phyloP scores from a whole-genome alignment of 345 rosid genomes.

The Arabidopsis arenosa region DNA sequence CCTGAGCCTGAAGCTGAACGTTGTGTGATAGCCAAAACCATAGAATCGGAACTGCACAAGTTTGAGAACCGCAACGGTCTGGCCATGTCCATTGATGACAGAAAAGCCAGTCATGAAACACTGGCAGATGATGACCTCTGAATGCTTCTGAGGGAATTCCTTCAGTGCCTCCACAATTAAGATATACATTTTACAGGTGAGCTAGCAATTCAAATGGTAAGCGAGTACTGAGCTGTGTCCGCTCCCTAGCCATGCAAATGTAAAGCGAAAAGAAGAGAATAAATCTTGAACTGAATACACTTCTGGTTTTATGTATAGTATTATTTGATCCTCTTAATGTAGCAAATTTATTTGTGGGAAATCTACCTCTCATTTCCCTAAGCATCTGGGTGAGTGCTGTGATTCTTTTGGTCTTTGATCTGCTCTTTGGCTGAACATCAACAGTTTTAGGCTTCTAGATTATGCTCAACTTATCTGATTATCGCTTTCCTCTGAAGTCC shows the following conservation, averaged over 20 bases:
- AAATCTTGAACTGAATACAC: constrained; percentile 22
- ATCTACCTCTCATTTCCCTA: constrained; percentile 6
- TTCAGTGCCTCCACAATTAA: neutral
- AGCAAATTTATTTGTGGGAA: constrained; percentile 17
- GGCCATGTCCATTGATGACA: constrained; percentile 40
- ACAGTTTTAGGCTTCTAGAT: neutral
- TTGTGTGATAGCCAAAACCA: constrained; percentile 64
- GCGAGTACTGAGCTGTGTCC: constrained; percentile 2
- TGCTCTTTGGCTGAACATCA: neutral
- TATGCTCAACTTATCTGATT: constrained; percentile 9
- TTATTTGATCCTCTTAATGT: constrained; percentile 24
- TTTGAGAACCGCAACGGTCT: constrained; percentile 57
- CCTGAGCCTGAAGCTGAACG: constrained; percentile 73
- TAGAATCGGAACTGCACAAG: constrained; percentile 80
- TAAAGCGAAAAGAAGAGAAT: constrained; percentile 28
- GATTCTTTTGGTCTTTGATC: constrained; percentile 10
- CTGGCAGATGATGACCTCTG: constrained; percentile 20
- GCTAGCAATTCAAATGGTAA: constrained; percentile 28
- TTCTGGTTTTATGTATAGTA: constrained; percentile 34
- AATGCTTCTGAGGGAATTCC: constrained; percentile 8
- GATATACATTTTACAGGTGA: constrained; percentile 21
- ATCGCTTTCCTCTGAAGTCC: neutral
- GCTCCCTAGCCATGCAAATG: constrained; percentile 31
- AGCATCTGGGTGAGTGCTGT: neutral
- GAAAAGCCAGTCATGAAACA: constrained; percentile 20